These are phyloP conservation scores for Colletotrichum sp. DNA, from an alignment of 2,329 filamentous ascomycete species.

Conservation along the genomic window DNA sequence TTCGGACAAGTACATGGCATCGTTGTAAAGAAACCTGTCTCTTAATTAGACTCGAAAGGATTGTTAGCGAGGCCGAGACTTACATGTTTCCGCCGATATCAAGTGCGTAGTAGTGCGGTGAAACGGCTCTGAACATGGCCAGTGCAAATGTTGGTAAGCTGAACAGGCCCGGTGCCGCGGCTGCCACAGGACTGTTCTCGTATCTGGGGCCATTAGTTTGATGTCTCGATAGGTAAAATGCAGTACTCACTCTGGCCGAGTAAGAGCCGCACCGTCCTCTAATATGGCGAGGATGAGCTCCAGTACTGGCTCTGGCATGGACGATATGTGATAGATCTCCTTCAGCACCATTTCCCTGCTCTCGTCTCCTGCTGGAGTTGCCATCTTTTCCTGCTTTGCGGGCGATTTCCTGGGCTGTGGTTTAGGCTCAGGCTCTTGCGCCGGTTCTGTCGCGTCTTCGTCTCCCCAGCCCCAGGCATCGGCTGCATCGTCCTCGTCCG, in stretches of 20 bases:
- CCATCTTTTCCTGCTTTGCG: constrained; percentile 10
- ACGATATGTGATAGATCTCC: constrained; percentile 88
- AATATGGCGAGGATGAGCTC: constrained; percentile 65
- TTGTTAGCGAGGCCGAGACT: constrained; percentile 26
- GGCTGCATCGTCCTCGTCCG: constrained; percentile 52
- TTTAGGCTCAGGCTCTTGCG: constrained; percentile 27
- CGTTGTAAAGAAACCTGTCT: constrained; percentile 70
- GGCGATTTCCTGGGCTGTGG: constrained; percentile 22
- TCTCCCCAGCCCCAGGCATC: constrained; percentile 91
- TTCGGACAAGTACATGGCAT: constrained; percentile 68
- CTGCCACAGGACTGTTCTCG: constrained; percentile 63
- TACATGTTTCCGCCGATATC: constrained; percentile 69
- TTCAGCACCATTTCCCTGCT: constrained; percentile 75
- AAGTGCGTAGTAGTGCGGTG: constrained; percentile 73
- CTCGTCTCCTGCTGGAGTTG: constrained; percentile 29
- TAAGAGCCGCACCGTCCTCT: constrained; percentile 67
- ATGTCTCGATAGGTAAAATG: neutral
- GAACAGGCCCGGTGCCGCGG: constrained; percentile 73
- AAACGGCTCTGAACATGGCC: constrained; percentile 80
- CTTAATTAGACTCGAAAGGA: constrained; percentile 22
- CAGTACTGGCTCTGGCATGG: constrained; percentile 81
- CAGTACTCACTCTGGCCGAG: constrained; percentile 51
- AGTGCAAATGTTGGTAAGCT: constrained; percentile 73
- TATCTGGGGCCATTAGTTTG: constrained; percentile 29
- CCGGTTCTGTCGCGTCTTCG: constrained; percentile 54